Conservation (phyloP, 2,329 filamentous ascomycete genomes). For the Thielaviopsis euricoi region DNA sequence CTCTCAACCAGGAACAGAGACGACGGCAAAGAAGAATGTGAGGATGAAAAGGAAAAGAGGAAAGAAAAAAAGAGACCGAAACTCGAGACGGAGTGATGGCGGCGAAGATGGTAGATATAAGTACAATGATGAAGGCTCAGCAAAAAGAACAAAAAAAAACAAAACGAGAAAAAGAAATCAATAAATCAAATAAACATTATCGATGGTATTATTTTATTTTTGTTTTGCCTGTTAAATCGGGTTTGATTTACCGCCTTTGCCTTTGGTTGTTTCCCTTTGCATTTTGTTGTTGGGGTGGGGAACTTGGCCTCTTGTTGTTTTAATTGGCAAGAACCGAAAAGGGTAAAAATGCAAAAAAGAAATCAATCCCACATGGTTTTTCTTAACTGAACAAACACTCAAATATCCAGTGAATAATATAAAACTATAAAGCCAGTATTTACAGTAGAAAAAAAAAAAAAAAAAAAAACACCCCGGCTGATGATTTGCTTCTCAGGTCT, state of each 20-base stretch:
- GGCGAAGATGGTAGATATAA: neutral
- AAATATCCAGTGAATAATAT: too few relatives aligned
- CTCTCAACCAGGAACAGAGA: neutral
- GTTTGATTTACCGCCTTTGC: neutral
- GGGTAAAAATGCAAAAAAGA: neutral
- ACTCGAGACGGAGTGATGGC: neutral
- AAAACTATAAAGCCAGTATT: too few relatives aligned
- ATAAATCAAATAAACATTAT: neutral
- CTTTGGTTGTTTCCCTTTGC: neutral
- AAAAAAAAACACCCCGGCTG: too few relatives aligned
- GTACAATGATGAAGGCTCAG: neutral
- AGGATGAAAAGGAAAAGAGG: neutral
- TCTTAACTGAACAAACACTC: too few relatives aligned
- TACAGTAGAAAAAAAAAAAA: too few relatives aligned
- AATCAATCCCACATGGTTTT: too few relatives aligned
- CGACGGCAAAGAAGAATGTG: neutral
- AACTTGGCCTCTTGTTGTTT: neutral
- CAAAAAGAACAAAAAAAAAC: neutral
- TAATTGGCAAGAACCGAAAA: neutral
- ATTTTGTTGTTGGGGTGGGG: constrained; percentile 3
- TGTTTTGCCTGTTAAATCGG: neutral
- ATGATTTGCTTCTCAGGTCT: too few relatives aligned
- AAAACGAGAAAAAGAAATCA: neutral
- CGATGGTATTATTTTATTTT: neutral
- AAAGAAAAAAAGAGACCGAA: neutral